Conservation (phyloP, 805 yeast genomes). For the Ogataea salicorniae region DNA sequence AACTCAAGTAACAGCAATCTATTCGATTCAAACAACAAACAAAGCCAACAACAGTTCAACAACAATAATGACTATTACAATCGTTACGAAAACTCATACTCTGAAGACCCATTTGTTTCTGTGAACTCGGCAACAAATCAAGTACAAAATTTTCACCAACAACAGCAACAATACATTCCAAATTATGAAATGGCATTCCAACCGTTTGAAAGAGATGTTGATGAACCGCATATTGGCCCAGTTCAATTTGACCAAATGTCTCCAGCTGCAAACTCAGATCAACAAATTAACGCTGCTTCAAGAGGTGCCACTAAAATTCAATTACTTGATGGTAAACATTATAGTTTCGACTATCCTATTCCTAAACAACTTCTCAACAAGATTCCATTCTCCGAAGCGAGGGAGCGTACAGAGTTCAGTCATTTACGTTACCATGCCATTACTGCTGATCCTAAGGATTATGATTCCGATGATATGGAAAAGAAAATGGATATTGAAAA, state of each 20-base stretch:
- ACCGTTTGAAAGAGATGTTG: constrained; percentile 24
- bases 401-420: constrained; percentile 45
- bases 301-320: constrained; percentile 36
- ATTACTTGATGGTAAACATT: constrained; percentile 62
- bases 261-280: constrained; percentile 9
- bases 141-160: background rate
- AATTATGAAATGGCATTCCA: constrained; percentile 12
- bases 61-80: background rate
- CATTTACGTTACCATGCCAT: constrained; percentile 90
- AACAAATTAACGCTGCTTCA: constrained; percentile 19
- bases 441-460: constrained; percentile 84
- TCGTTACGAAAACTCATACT: background rate
- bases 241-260: constrained; percentile 11
- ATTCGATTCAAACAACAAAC: background rate
- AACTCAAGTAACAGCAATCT: background rate
- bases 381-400: constrained; percentile 39
- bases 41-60: background rate
- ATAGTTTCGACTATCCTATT: constrained; percentile 80
- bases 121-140: no score
- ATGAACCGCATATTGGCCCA: constrained; percentile 25
- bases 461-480: constrained; percentile 52
- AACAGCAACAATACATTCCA: background rate
- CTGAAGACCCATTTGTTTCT: background rate
- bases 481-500: constrained; percentile 21
- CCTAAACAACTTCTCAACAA: constrained; percentile 52